phyloP scores from a whole-genome alignment of 164 flowering plant genomes.

The Tetrastigma voinierianum region DNA sequence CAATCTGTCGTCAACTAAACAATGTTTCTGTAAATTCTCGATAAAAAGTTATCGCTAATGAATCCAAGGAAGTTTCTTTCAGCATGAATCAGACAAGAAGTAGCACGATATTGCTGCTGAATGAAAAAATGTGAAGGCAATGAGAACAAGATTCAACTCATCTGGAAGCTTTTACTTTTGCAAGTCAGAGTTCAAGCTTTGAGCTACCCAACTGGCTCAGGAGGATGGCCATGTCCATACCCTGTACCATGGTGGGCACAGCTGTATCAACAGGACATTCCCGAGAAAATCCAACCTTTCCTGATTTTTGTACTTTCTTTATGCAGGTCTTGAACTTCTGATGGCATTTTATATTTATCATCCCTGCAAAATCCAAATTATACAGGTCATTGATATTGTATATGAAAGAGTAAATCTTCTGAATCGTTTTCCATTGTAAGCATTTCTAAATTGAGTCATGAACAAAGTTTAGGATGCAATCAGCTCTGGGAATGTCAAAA shows the following conservation, averaged over 20 bases:
- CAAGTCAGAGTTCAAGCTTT: constrained; percentile 49
- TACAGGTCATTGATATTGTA: background rate
- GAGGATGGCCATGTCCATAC: constrained; percentile 93
- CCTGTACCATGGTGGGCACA: constrained; percentile 84
- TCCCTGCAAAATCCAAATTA: constrained; percentile 42
- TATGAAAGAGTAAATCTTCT: constrained; percentile 13
- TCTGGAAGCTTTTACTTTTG: background rate
- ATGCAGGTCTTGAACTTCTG: constrained; percentile 92
- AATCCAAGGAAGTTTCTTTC: too few relatives aligned
- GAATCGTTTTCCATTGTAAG: background rate
- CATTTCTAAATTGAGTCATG: too few relatives aligned
- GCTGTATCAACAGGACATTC: constrained; percentile 73
- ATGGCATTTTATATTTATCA: constrained; percentile 76
- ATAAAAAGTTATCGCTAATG: too few relatives aligned
- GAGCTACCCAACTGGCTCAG: constrained; percentile 62
- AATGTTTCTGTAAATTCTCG: too few relatives aligned
- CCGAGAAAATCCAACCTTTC: constrained; percentile 79
- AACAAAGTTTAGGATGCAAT: too few relatives aligned
- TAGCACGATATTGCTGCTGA: too few relatives aligned
- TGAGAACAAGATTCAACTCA: too few relatives aligned
- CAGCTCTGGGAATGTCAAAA: too few relatives aligned
- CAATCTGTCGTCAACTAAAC: too few relatives aligned
- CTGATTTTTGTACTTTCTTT: constrained; percentile 71
- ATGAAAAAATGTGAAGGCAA: too few relatives aligned
- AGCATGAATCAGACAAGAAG: too few relatives aligned